Evolutionary conservation across 768 basidiomycete species (phyloP).

Genomic region (Rhizopogon vulgaris): DNA sequence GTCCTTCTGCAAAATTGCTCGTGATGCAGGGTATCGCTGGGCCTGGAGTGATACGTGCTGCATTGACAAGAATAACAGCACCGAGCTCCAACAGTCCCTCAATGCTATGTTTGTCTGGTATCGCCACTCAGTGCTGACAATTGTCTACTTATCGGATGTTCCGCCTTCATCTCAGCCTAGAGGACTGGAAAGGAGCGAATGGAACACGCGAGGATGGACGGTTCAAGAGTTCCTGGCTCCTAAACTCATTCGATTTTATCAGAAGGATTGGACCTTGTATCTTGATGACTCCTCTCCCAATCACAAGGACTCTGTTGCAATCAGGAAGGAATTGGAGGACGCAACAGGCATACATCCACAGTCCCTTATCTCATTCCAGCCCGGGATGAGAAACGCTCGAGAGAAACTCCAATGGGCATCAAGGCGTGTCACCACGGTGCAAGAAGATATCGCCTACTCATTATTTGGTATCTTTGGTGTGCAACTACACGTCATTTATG

Average conservation of each 20-base stretch:
- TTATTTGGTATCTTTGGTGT: background rate
- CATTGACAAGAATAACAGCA: no score
- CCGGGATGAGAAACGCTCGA: background rate
- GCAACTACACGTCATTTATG: background rate
- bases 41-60: no score
- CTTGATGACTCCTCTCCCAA: background rate
- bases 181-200: background rate
- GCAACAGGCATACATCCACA: background rate
- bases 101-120: no score
- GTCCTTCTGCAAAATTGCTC: constrained; percentile 5
- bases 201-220: constrained; percentile 5
- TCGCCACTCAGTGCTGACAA: no score
- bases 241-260: constrained; percentile 1
- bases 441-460: background rate
- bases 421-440: background rate
- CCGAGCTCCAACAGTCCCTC: no score
- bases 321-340: background rate
- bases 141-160: no score
- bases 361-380: background rate
- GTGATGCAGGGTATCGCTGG: constrained; percentile 6
- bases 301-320: background rate
- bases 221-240: constrained; percentile 2
- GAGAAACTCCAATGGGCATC: background rate
- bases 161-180: no score
- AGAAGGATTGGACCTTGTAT: background rate